Percentiles rank a stretch among this genome's conserved stretches.
Evolutionary conservation across 2,329 filamentous ascomycete species (phyloP).

Genomic region (Hypoxylon sp.): DNA sequence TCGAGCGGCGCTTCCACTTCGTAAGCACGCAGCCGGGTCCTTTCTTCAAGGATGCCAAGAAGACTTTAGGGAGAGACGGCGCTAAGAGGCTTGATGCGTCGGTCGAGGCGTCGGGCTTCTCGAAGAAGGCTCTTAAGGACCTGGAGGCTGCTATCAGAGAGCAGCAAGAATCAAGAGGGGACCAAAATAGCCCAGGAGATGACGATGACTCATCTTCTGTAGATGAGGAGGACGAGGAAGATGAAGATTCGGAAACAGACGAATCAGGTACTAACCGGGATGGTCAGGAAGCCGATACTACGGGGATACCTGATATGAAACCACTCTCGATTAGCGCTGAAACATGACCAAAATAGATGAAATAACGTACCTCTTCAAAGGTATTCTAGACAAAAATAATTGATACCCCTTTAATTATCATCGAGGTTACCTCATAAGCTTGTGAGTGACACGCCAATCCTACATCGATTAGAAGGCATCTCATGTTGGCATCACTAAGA

Average conservation of each 20-base stretch:
- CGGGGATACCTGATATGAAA: conserved; percentile 39
- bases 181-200: conserved; percentile 49
- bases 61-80: conserved; percentile 71
- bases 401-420: conserved; percentile 37
- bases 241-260: conserved; percentile 48
- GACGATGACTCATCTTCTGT: conserved; percentile 46
- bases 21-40: conserved; percentile 82
- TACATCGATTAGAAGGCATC: background rate
- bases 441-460: no score
- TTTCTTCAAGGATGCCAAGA: conserved; percentile 84
- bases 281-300: conserved; percentile 25
- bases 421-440: no score
- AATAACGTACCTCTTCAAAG: background rate
- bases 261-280: conserved; percentile 39
- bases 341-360: conserved; percentile 28
- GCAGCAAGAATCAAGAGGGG: conserved; percentile 64
- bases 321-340: conserved; percentile 40
- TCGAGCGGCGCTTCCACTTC: conserved; percentile 88
- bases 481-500: no score
- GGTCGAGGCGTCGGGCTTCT: conserved; percentile 93
- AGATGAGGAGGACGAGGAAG: conserved; percentile 44
- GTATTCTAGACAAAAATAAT: conserved; percentile 13
- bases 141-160: conserved; percentile 89
- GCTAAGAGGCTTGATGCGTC: conserved; percentile 81
- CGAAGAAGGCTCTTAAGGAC: conserved; percentile 95